phyloP scores from a whole-genome alignment of 495 filamentous ascomycete genomes.

The Niebla homalea region DNA sequence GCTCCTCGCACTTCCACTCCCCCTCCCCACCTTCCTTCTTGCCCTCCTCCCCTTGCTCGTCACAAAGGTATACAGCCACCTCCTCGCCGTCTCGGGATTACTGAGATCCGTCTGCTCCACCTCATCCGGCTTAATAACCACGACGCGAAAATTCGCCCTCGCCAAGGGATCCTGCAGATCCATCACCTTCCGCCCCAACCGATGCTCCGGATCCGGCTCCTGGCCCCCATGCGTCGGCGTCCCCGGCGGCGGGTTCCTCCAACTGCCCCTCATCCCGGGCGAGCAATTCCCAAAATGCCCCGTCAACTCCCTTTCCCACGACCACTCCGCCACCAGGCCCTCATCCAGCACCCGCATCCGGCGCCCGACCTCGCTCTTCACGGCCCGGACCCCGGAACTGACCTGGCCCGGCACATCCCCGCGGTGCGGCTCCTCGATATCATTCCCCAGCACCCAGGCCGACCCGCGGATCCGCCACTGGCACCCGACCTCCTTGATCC shows the following conservation, averaged over 20 bases:
- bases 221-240: slow-evolving; percentile 31
- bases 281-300: slow-evolving; percentile 78
- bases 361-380: slow-evolving; percentile 28
- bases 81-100: slow-evolving; percentile 45
- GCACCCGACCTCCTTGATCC: slow-evolving; percentile 52
- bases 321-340: slow-evolving; percentile 33
- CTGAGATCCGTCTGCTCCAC: slow-evolving; percentile 66
- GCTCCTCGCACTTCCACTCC: slow-evolving; percentile 63
- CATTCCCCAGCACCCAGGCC: slow-evolving; percentile 58
- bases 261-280: slow-evolving; percentile 63
- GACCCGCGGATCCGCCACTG: slow-evolving; percentile 78
- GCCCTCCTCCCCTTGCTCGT: slow-evolving; percentile 9
- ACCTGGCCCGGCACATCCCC: slow-evolving; percentile 16
- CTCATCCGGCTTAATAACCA: slow-evolving; percentile 66
- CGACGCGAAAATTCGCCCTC: slow-evolving; percentile 69
- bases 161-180: slow-evolving; percentile 57
- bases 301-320: slow-evolving; percentile 62
- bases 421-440: slow-evolving; percentile 30
- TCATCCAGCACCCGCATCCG: slow-evolving; percentile 20
- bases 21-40: slow-evolving; percentile 25
- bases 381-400: slow-evolving; percentile 15
- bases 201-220: slow-evolving; percentile 33
- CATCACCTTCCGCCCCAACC: slow-evolving; percentile 52
- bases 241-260: slow-evolving; percentile 66
- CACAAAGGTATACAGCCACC: slow-evolving; percentile 53